Evolutionary conservation across 805 yeast genomes (phyloP), one percentile per base, ranked within the genome.

Genomic region (Pichia heedii): DNA sequence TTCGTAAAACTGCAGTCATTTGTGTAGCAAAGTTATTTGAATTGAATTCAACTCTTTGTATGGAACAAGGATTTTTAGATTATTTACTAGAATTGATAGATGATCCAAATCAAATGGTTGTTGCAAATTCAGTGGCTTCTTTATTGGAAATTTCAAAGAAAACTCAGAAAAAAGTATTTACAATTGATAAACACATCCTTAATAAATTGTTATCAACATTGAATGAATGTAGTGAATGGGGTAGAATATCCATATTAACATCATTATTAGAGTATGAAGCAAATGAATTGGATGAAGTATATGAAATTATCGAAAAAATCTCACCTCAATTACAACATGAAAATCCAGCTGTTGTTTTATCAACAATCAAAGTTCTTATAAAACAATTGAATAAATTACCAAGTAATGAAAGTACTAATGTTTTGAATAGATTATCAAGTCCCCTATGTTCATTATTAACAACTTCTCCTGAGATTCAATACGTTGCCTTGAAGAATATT

Each of bases 221-320:
- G 51, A 90, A 90, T 62, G 99, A 93, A 66, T 90, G 97, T 66
- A 89, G 97, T 0, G 99, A 93, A 66, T 93, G 99, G 99, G 98
- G 98, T 11, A 76, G 98, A 56, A 84, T 93, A 51, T 77, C 97
- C 1, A 84, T 93, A 36, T 70, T 93, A 46, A 77, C 84, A 1
- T 88, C 96, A 1, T 66, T 93, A 50, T 73, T 87, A 7, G 89
- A 82, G 37, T 90, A 81, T 60, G 58, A 68, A 5, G 70, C 94
- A 0, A 54, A 58, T 2, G 75, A 71, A 37, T 59, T 67, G 2
- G 67, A 72, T 15, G 96, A 89, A 58, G 88, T 95, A 2, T 78
- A 74, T 47, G 88, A 85, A 56, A 85, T 90, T 43, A 75, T 90
- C 49, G 97, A 90, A 55, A 73, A 96, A 49, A 88, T 87, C 10